These are phyloP conservation scores for Trichoderma orchidacearum DNA, from an alignment of 495 filamentous ascomycete species.

Conservation along the genomic window DNA sequence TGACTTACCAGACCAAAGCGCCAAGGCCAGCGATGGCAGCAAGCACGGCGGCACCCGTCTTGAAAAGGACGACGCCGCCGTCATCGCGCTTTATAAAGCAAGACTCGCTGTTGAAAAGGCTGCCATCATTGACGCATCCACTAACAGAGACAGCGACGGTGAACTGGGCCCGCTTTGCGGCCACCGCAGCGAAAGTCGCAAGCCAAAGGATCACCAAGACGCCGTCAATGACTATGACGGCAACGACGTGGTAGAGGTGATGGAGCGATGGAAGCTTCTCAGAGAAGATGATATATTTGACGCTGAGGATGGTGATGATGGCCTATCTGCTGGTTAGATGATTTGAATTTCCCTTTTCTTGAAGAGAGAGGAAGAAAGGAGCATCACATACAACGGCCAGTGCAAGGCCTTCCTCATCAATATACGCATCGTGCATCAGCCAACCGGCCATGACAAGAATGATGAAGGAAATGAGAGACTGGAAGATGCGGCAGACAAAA, in stretches of 20 bases:
- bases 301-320: conserved; percentile 31
- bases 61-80: conserved; percentile 13
- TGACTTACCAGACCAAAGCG: conserved; percentile 21
- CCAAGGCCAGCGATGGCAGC: conserved; percentile 28
- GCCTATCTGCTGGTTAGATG: conserved; percentile 12
- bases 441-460: conserved; percentile 22
- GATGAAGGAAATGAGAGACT: conserved; percentile 23
- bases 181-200: conserved; percentile 28
- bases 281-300: conserved; percentile 22
- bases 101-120: conserved; percentile 18
- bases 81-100: conserved; percentile 16
- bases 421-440: conserved; percentile 26
- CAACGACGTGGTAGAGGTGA: conserved; percentile 30
- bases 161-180: conserved; percentile 25
- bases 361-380: neutral
- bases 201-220: conserved; percentile 34
- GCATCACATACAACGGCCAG: conserved; percentile 21
- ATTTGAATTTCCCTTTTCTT: conserved; percentile 3
- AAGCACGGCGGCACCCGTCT: conserved; percentile 15
- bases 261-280: conserved; percentile 23
- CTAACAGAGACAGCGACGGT: conserved; percentile 12
- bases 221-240: conserved; percentile 27
- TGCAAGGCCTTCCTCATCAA: conserved; percentile 20
- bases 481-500: conserved; percentile 21
- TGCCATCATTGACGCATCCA: conserved; percentile 23